Base-by-base conservation (phyloP, 345 rosid genomes). In the Syzygium aromaticum region DNA sequence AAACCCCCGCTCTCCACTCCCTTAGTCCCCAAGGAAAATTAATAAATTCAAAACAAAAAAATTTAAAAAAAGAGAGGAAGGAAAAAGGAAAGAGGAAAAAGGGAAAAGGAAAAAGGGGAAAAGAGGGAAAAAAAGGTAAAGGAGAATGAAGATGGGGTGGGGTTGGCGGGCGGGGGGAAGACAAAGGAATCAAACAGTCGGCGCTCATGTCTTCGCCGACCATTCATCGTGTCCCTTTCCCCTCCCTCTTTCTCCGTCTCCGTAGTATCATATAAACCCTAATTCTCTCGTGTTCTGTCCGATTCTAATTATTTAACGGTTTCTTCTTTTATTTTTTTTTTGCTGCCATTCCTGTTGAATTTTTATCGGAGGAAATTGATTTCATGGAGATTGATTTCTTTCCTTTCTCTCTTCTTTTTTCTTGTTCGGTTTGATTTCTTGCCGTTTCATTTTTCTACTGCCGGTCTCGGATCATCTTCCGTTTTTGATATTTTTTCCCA, bases 121-220 rank as follows among this genome's bases (percentile, higher is more conserved):
- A 54, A 30, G 77, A 7, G 15, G 21, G 17, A 19, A 22, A 33
- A 5, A 30, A 21, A 67, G 19, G 19, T 3, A 3, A 16, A 53
- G 19, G 17, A 17, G 7, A 63, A 63, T 11, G 21, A 3, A 19
- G 17, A 2, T 12, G 3, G 14, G 15, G 16, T 6, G 80, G 46
- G 80, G 11, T 17, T 1, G 30, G 40, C 2, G 17, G 83, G 16
- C 10, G 86, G 86, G 33, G 33, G 84, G 23, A 88, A 92, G 86
- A 90, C 91, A 90, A 91, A 91, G 89, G 86, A 89, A 91, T 92
- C 91, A 89, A 46, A 90, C 87, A 90, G 94, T 94, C 92, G 94
- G 94, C 94, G 95, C 93, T 87, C 77, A 56, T 90, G 91, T 91
- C 93, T 77, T 51, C 91, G 92, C 94, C 94, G 93, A 92, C 95